Evolutionary conservation across 768 basidiomycete species (phyloP).

Genomic region (Collybia sp.): DNA sequence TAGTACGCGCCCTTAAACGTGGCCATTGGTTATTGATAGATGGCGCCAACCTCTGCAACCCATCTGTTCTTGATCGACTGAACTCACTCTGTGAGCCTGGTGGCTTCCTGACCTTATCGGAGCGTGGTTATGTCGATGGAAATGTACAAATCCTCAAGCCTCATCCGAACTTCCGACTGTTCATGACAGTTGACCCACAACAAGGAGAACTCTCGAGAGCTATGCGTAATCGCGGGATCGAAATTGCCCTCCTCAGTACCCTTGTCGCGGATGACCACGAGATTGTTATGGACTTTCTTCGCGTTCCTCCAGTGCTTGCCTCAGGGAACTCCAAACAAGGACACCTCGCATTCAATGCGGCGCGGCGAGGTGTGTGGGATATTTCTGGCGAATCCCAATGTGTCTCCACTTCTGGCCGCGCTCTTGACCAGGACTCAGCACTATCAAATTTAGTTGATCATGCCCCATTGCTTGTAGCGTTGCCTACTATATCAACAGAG

Average conservation of each 20-base stretch:
- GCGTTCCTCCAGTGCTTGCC: constrained; percentile 34
- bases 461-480: constrained; percentile 24
- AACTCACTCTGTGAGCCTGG: constrained; percentile 93
- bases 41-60: constrained; percentile 90
- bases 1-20: constrained; percentile 77
- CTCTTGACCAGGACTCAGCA: constrained; percentile 44
- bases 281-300: constrained; percentile 40
- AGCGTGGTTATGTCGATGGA: constrained; percentile 82
- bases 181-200: constrained; percentile 91
- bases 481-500: constrained; percentile 7
- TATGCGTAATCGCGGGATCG: constrained; percentile 96
- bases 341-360: constrained; percentile 24
- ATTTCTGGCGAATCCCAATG: background rate
- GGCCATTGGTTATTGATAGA: constrained; percentile 92
- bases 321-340: constrained; percentile 6
- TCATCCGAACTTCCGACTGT: constrained; percentile 85
- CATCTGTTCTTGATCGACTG: constrained; percentile 92
- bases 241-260: constrained; percentile 52
- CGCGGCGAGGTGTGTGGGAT: constrained; percentile 27
- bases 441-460: constrained; percentile 39
- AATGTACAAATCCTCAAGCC: constrained; percentile 70
- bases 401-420: constrained; percentile 29
- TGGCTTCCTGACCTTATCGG: constrained; percentile 81
- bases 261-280: constrained; percentile 39
- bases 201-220: constrained; percentile 94